These are phyloP conservation scores for Sporobolomyces phaffii DNA, from an alignment of 768 basidiomycete species.

Conservation along the genomic window DNA sequence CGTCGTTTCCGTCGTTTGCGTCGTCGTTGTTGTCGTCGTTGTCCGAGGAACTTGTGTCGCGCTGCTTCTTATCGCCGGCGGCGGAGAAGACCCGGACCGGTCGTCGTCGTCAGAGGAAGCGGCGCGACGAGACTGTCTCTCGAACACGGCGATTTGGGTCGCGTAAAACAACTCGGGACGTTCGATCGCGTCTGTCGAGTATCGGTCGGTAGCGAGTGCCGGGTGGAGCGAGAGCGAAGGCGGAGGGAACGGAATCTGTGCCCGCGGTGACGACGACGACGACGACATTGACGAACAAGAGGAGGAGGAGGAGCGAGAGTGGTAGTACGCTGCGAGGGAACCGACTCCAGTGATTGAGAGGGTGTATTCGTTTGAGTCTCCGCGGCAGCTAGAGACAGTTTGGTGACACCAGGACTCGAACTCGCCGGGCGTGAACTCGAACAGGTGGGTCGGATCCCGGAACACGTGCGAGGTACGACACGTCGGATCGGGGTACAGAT, in stretches of 20 bases:
- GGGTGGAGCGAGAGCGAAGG: slow-evolving; percentile 20
- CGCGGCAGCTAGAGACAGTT: neutral
- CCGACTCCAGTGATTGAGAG: slow-evolving; percentile 33
- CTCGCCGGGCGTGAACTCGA: slow-evolving; percentile 78
- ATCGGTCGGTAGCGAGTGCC: neutral
- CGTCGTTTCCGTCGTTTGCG: too few relatives aligned
- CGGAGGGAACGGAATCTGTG: slow-evolving; percentile 25
- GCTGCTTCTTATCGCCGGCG: too few relatives aligned
- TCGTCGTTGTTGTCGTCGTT: too few relatives aligned
- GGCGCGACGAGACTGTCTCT: neutral
- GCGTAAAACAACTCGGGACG: slow-evolving; percentile 28
- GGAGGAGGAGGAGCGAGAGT: too few relatives aligned
- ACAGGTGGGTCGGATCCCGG: slow-evolving; percentile 76
- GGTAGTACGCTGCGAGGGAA: slow-evolving; percentile 28
- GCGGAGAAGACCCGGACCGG: too few relatives aligned
- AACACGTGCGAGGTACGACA: slow-evolving; percentile 63
- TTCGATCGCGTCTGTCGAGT: neutral
- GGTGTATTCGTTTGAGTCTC: slow-evolving; percentile 15
- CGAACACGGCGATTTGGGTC: slow-evolving; percentile 40
- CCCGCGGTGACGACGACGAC: too few relatives aligned
- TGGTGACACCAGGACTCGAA: slow-evolving; percentile 61
- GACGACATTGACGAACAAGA: too few relatives aligned
- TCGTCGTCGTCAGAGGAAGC: too few relatives aligned
- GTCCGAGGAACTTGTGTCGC: too few relatives aligned
- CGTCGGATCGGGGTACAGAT: slow-evolving; percentile 63